Base-by-base conservation (phyloP, 169 alveolate genomes). In the Plasmodium inui region DNA sequence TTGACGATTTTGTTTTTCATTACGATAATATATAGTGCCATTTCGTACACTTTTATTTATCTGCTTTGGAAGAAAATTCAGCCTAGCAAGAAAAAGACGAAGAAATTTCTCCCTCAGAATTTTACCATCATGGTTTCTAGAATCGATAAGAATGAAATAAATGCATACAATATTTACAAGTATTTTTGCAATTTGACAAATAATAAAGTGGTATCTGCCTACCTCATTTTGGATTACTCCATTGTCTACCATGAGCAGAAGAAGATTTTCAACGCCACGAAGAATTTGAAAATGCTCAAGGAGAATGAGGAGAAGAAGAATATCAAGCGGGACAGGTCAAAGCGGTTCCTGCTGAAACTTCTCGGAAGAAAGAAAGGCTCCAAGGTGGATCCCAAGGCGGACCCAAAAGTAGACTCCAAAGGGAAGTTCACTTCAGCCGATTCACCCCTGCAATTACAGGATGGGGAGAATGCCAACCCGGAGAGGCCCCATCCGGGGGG, bases 51-150 rank as follows among this genome's bases (percentile, higher is more conserved):
- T 9, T 78, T 89, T 57, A 89, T 89, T 44, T 89, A 89, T 89
- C 79, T 89, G 7, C 82, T 89, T 2, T 89, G 94, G 94, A 55
- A 81, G 72, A 89, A 80, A 79, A 80, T 89, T 14, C 7, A 83
- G 41, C 94, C 94, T 14, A 89, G 83, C 78, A 89, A 89, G 19
- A 80, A 89, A 78, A 89, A 89, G 37, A 80, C 94, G 7, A 89
- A 89, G 46, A 89, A 80, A 61, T 89, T 89, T 32, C 39, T 89
- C 19, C 94, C 94, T 2, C 94, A 89, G 32, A 89, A 89, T 79
- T 89, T 79, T 89, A 89, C 94, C 82, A 89, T 89, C 37, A 89
- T 89, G 94, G 94, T 89, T 34, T 89, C 94, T 1, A 79, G 82
- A 61, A 89, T 89, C 0, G 90, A 89, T 39, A 89, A 80, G 81